These are phyloP conservation scores for Albifimbria verrucaria DNA, from an alignment of 2,329 filamentous ascomycete genomes.

Conservation along the genomic window DNA sequence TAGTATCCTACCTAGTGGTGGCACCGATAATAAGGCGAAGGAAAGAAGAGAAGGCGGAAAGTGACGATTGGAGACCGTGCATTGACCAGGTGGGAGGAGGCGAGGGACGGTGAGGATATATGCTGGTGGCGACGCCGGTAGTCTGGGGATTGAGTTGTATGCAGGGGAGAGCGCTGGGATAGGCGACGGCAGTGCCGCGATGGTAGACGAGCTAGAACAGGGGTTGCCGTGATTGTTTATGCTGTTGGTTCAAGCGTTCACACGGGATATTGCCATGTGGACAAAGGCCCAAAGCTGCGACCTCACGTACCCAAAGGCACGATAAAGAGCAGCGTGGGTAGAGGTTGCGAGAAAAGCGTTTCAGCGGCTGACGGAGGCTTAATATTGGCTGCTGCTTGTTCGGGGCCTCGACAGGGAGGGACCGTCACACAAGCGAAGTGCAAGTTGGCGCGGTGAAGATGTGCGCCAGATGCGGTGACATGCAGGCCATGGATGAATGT, in stretches of 20 bases:
- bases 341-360: conserved; percentile 19
- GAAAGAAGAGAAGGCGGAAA: not conserved
- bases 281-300: conserved; percentile 8
- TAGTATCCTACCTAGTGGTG: too few species aligned
- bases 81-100: too few species aligned
- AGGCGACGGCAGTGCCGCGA: not conserved
- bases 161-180: not conserved
- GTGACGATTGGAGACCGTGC: too few species aligned
- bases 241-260: not conserved
- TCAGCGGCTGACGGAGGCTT: conserved; percentile 44
- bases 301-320: not conserved
- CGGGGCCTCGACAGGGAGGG: conserved; percentile 19
- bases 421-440: conserved; percentile 22
- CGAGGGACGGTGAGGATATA: not conserved
- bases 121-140: not conserved
- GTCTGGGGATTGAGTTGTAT: not conserved
- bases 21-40: too few species aligned
- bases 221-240: not conserved
- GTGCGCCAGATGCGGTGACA: conserved; percentile 18
- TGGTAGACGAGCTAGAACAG: not conserved
- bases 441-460: conserved; percentile 15
- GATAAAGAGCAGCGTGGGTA: conserved; percentile 7
- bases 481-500: conserved; percentile 13
- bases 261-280: conserved; percentile 25
- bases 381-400: conserved; percentile 49